These are phyloP conservation scores for Dovyalis caffra DNA, from an alignment of 345 rosid species.

Conservation along the genomic window DNA sequence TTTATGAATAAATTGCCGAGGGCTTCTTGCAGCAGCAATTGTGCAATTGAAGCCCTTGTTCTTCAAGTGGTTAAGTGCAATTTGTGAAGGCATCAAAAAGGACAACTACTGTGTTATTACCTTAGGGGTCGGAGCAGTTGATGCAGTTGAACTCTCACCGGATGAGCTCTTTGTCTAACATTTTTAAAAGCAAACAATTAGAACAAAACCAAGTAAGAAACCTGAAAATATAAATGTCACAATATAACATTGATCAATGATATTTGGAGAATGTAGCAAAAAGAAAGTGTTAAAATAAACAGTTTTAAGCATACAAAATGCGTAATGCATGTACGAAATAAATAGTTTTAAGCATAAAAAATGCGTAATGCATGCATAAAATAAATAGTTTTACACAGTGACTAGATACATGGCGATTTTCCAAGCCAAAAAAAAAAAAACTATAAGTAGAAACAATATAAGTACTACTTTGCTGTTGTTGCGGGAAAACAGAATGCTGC, in stretches of 20 bases:
- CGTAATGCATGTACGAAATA: neutral
- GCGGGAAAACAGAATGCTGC: too few species aligned
- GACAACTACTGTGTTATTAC: slow-evolving; percentile 19
- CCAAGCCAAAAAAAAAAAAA: neutral
- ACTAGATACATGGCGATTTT: neutral
- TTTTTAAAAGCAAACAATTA: slow-evolving; percentile 8
- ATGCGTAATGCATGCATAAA: neutral
- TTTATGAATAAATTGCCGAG: neutral
- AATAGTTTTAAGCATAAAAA: neutral
- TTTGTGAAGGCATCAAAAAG: neutral
- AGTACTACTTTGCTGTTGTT: neutral
- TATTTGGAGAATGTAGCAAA: neutral
- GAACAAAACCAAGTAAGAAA: neutral
- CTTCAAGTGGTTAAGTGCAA: neutral
- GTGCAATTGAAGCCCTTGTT: neutral
- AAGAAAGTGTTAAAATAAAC: neutral
- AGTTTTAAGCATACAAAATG: neutral
- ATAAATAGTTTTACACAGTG: neutral
- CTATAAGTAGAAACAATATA: neutral
- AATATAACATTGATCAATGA: neutral
- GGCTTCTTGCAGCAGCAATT: neutral
- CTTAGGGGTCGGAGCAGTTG: slow-evolving; percentile 49
- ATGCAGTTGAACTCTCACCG: slow-evolving; percentile 52
- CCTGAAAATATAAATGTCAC: neutral
- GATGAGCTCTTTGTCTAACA: slow-evolving; percentile 60